A percentile compares a stretch with the other conserved stretches of the same genome.
These are phyloP conservation scores for Cicer bijugum DNA, from an alignment of 306 rosid genomes.

Conservation along the genomic window DNA sequence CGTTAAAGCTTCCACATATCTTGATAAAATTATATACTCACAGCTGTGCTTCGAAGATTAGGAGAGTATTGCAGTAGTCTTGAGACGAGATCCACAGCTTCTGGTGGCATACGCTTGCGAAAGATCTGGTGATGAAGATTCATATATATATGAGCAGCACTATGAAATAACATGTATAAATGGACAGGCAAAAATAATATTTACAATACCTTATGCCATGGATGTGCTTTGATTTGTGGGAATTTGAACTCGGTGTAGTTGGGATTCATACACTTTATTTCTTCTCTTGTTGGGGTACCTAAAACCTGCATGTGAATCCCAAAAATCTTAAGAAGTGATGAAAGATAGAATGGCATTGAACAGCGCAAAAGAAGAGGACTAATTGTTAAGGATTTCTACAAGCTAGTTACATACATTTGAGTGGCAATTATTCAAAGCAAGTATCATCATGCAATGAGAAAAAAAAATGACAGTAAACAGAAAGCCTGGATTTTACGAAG, in stretches of 20 bases:
- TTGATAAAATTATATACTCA: constrained; percentile 52
- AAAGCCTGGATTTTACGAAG: neutral
- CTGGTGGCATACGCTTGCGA: constrained; percentile 86
- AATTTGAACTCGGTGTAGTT: constrained; percentile 86
- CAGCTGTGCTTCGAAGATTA: constrained; percentile 88
- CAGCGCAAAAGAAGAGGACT: neutral
- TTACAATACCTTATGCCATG: constrained; percentile 90
- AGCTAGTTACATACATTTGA: constrained; percentile 27
- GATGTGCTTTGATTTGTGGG: constrained; percentile 91
- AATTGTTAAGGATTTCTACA: constrained; percentile 2
- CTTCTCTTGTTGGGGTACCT: constrained; percentile 96
- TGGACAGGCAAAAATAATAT: constrained; percentile 8
- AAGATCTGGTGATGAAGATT: constrained; percentile 62
- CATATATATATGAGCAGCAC: neutral
- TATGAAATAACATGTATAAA: neutral
- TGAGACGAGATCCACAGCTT: constrained; percentile 94
- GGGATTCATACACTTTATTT: constrained; percentile 93
- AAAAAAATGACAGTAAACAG: neutral
- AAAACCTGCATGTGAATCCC: constrained; percentile 60
- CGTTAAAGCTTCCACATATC: neutral
- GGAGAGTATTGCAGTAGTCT: constrained; percentile 91
- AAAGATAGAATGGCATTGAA: constrained; percentile 2
- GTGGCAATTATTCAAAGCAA: neutral
- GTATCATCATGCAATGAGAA: constrained; percentile 1
- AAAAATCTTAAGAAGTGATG: constrained; percentile 34